Base-by-base conservation (phyloP, 441 rosid genomes). In the Omphalea diandra region DNA sequence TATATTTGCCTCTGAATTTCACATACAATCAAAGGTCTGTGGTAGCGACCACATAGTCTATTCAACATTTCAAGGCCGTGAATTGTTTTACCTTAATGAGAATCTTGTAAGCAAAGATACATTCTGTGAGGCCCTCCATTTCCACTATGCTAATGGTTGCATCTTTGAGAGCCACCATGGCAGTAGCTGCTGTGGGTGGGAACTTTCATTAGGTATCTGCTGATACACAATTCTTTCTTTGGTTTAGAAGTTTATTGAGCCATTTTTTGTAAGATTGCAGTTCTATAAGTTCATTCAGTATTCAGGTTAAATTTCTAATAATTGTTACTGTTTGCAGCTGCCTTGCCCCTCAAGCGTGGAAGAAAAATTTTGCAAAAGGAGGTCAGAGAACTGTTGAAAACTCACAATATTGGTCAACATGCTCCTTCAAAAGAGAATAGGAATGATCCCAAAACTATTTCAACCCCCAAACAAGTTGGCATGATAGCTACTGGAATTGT, bases 31-130 rank as follows among this genome's bases (percentile, higher is more conserved):
- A 0, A 85, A 74, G 77, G 76, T 81, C 70, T 90, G 96, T 65
- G 82, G 84, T 1, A 69, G 77, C 62, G 87, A 82, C 78, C 87
- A 71, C 71, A 76, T 92, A 18, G 82, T 81, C 20, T 83, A 80
- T 75, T 76, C 79, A 43, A 81, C 71, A 73, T 70, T 68, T 64
- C 52, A 76, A 38, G 89, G 82, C 56, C 61, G 63, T 41, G 84
- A 81, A 59, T 63, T 83, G 73, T 83, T 86, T 80, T 86, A 76
- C 52, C 71, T 94, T 50, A 88, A 94, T 36, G 94, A 92, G 22
- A 79, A 78, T 72, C 72, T 59, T 2, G 94, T 86, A 49, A 86
- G 79, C 44, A 81, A 67, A 80, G 68, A 41, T 73, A 63, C 69
- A 15, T 90, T n/a, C 79, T 94, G 96, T 73, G 68, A 81, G 75